Base-by-base conservation (phyloP, 805 yeast species). In the Cephaloascus fragrans region DNA sequence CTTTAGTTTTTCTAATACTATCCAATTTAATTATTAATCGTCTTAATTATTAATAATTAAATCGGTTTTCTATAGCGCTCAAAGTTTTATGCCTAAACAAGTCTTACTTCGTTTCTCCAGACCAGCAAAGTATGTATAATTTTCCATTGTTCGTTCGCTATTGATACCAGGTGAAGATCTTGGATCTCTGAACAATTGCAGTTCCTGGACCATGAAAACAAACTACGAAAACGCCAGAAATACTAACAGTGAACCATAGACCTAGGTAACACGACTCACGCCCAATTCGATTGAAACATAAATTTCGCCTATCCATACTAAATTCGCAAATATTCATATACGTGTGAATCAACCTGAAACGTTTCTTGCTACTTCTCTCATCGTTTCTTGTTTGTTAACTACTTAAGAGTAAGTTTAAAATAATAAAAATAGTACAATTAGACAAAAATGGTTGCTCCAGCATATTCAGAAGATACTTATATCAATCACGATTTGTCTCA, bases 401-500 rank as follows among this genome's bases (percentile, higher is more conserved):
- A 12, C 5, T 15, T 34, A 14, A 34, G 42, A 26, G 17, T 28
- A 23, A 37, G 15, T 35, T 4, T 26, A 14, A 31, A 42, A 42
- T 36, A 37, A 34, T 18, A 32, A 36, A 37, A 26, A 39, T 36
- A 39, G 23, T 10, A 29, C 19, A 33, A 35, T 26, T n/a, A 19
- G 10, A 32, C 16, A 18, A 10, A 3, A 17, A 64, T 66, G 71
- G 71, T 63, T 45, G 67, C 69, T 36, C 69, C 71, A 31, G 64
- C 67, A 35, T 61, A 58, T 51, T 34, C 42, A 38, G 62, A 64
- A 41, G 73, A 69, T 49, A 55, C 71, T 17, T 78, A 70, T 53
- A 77, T 87, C 50, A 89, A 89, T 59, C 90, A 83, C 57, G 85
- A 81, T 44, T 67, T 85, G 37, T 81, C 95, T 6, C 80, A 78